A percentile compares a stretch with the other conserved stretches of the same genome.
These are phyloP conservation scores for Colletotrichum eremochloae DNA, from an alignment of 2,329 filamentous ascomycete genomes.

Conservation along the genomic window DNA sequence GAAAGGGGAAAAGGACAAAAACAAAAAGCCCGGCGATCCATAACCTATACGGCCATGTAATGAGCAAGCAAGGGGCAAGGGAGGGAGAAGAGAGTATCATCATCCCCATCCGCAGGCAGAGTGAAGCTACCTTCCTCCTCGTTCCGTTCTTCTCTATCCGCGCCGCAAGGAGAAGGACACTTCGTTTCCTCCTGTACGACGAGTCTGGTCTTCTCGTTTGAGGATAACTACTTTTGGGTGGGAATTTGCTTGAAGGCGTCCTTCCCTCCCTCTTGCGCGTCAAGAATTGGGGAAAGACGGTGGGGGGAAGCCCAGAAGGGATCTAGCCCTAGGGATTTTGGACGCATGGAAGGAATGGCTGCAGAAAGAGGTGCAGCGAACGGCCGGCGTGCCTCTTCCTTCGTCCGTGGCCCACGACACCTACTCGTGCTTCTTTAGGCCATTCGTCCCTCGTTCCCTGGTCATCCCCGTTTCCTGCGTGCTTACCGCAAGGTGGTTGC, in stretches of 20 bases:
- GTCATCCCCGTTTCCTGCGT: neutral
- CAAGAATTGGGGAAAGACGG: neutral
- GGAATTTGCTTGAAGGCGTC: neutral
- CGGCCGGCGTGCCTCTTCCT: constrained; percentile 6
- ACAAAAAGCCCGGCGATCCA: neutral
- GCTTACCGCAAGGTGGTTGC: neutral
- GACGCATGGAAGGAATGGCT: constrained; percentile 12
- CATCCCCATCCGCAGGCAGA: neutral
- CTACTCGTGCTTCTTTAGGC: neutral
- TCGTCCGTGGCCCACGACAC: neutral
- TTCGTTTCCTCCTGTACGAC: neutral
- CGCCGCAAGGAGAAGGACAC: neutral
- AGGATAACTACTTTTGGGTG: neutral
- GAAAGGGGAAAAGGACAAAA: neutral
- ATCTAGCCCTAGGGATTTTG: neutral
- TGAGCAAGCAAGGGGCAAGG: constrained; percentile 1
- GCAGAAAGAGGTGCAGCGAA: constrained; percentile 13
- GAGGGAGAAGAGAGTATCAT: neutral
- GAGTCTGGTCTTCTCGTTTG: neutral
- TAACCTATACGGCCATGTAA: neutral
- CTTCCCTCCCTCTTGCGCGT: neutral
- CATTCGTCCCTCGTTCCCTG: neutral
- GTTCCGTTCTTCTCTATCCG: neutral
- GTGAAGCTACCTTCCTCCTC: neutral
- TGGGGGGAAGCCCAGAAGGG: neutral